Evolutionary conservation across 2,329 filamentous ascomycete species (phyloP), one percentile per base, ranked within the genome.

Genomic region (Fonsecaea pedrosoi): DNA sequence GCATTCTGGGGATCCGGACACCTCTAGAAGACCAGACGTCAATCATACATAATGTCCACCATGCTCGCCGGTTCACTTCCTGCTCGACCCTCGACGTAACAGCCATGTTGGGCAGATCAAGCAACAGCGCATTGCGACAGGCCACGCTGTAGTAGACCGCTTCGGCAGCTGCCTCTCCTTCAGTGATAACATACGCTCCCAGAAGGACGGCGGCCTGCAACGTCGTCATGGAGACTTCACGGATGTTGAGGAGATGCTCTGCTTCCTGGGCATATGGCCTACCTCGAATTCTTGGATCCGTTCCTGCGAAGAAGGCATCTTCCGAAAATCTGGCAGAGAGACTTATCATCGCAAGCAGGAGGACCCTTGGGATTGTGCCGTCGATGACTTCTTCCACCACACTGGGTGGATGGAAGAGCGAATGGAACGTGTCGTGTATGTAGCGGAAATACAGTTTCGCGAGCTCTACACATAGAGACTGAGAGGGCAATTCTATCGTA

Each of bases 31-130:
- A 78, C 79, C 78, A 81, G 18, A 77, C 74, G 60, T 81, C 79
- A 54, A 79, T 78, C 79, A 81, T 80, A 67, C 75, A 78, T 1
- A 80, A 69, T 1, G 77, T 75, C 79, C 79, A 80, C 77, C 78
- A 81, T 5, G 75, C 75, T 73, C 75, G 64, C 7, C 74, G 73
- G 42, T 80, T 78, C 7, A 77, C 71, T 65, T 82, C 78, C n/a
- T 75, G 67, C n/a, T 78, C 73, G 0, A 81, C 67, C 0, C 65
- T 68, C 37, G 69, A 75, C 1, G 70, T 50, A 8, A 69, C 70
- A n/a, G 70, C 66, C 55, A 75, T 68, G 38, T 77, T 76, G 1
- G 78, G 77, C 1, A 81, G 73, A 62, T 80, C 74, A 21, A 80
- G 68, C 6, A 78, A 69, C 42, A 78, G 71, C 6, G 78, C 77